A percentile compares a stretch with the other conserved stretches of the same genome.
Evolutionary conservation across 1,284 basidiomycete genomes (phyloP).

Genomic region (Lignosus rhinocerotis): DNA sequence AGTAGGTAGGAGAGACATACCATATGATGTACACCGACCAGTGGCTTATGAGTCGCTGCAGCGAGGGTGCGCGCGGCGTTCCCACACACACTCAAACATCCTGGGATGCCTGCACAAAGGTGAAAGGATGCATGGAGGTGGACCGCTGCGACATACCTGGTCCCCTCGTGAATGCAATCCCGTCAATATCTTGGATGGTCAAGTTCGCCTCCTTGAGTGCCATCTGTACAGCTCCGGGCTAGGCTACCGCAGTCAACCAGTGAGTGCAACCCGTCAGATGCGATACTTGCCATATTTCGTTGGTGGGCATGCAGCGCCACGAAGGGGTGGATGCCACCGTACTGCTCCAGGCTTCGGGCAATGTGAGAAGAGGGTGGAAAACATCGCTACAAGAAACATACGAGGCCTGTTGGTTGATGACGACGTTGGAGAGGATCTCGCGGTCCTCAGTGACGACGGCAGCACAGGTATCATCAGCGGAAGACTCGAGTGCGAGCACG

Average conservation of each 20-base stretch:
- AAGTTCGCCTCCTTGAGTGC: conserved; percentile 70
- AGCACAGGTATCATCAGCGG: conserved; percentile 89
- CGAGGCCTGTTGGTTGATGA: conserved; percentile 75
- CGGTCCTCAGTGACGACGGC: conserved; percentile 74
- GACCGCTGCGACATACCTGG: conserved; percentile 56
- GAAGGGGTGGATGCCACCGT: conserved; percentile 84
- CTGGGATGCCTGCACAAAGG: conserved; percentile 60
- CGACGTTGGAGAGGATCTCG: conserved; percentile 77
- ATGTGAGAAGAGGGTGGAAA: not conserved
- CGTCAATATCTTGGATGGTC: conserved; percentile 68
- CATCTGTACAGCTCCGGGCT: conserved; percentile 74
- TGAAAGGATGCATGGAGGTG: not conserved
- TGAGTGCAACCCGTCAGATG: not conserved
- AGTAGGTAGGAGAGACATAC: conserved; percentile 41
- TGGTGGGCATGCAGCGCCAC: conserved; percentile 77
- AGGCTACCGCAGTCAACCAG: conserved; percentile 1
- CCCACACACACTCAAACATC: conserved; percentile 76
- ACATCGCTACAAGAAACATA: conserved; percentile 32
- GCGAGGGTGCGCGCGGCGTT: conserved; percentile 83
- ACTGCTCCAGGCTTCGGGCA: conserved; percentile 55
- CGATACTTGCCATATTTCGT: conserved; percentile 64
- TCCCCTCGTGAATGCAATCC: conserved; percentile 88
- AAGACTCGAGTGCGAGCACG: conserved; percentile 81
- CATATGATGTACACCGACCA: conserved; percentile 95
- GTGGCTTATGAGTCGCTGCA: conserved; percentile 71